Base-by-base conservation (phyloP, 148 eudicot genomes). In the Oxyria digyna region DNA sequence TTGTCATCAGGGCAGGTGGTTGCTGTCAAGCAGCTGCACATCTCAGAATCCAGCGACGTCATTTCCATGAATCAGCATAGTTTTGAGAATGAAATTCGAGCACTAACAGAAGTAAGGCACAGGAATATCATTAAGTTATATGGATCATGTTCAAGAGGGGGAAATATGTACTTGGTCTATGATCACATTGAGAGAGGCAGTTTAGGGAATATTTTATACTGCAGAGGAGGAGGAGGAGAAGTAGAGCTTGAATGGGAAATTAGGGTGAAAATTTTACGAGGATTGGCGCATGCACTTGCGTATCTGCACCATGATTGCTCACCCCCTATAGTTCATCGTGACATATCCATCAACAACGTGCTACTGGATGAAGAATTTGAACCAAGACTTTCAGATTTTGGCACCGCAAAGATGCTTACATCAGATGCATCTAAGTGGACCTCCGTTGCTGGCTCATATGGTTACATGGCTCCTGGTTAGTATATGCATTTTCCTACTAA, bases 11-110 rank as follows among this genome's bases (percentile, higher is more conserved):
- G 78, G 17, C 78, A 79, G 40, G 70, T 74, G 10, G 75, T 85
- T 4, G 89, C 89, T 6, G 87, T 81, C 9, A 85, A 85, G 75
- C 74, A 74, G 74, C 78, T 85, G 37, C 71, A 72, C 27, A 74
- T 69, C 40, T 37, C 41, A 21, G 77, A 27, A 71, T 66, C 69
- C 17, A 24, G 27, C 46, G 27, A 37, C 20, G n/a, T 64, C 20
- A 0, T 31, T 7, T 64, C 68, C 21, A 38, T 64, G 18, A 64
- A 32, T 35, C 57, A 6, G 17, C 59, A 41, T 37, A 74, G 63
- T n/a, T 80, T 77, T 8, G 71, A 50, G 21, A 74, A 70, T 55
- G 85, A 81, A 20, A 70, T 78, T 37, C 62, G 48, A 29, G 66
- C 75, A 7, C 33, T 78, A 4, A 74, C 72, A 71, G 71, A 71